Percentiles rank a stretch among this genome's conserved stretches.
Evolutionary conservation across 768 basidiomycete genomes (phyloP).

Genomic region (Termitomyces sp.): DNA sequence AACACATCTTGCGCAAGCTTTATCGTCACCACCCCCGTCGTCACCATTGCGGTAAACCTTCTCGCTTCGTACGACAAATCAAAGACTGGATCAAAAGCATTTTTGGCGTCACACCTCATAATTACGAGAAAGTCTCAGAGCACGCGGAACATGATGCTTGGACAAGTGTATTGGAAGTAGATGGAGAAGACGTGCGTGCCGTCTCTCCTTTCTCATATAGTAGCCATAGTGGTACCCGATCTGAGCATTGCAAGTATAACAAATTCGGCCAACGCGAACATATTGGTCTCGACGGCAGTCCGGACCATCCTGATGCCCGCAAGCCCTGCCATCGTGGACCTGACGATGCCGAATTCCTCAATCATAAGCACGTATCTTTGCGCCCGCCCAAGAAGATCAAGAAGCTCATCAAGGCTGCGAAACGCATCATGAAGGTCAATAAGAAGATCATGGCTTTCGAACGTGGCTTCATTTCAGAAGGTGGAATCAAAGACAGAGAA

Average conservation of each 20-base stretch:
- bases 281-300: not conserved
- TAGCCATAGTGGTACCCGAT: not conserved
- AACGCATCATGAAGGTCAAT: constrained; percentile 55
- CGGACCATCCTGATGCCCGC: not conserved
- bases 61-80: constrained; percentile 16
- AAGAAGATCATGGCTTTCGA: constrained; percentile 68
- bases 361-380: not conserved
- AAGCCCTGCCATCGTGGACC: not conserved
- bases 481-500: constrained; percentile 72
- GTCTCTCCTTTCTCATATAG: constrained; percentile 2
- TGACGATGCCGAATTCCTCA: not conserved
- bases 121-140: constrained; percentile 4
- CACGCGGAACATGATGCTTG: constrained; percentile 17
- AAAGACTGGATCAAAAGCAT: constrained; percentile 31
- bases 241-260: not conserved
- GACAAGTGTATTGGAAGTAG: constrained; percentile 26
- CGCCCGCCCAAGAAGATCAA: constrained; percentile 16
- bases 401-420: constrained; percentile 50
- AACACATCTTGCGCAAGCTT: constrained; percentile 36
- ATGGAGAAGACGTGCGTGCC: constrained; percentile 8
- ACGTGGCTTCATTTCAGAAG: constrained; percentile 73
- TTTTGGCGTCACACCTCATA: constrained; percentile 31
- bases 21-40: constrained; percentile 18
- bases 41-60: constrained; percentile 16
- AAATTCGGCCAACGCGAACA: not conserved